Base-by-base conservation (phyloP, 305 asterid species). In the Fraxinus angustifolia region DNA sequence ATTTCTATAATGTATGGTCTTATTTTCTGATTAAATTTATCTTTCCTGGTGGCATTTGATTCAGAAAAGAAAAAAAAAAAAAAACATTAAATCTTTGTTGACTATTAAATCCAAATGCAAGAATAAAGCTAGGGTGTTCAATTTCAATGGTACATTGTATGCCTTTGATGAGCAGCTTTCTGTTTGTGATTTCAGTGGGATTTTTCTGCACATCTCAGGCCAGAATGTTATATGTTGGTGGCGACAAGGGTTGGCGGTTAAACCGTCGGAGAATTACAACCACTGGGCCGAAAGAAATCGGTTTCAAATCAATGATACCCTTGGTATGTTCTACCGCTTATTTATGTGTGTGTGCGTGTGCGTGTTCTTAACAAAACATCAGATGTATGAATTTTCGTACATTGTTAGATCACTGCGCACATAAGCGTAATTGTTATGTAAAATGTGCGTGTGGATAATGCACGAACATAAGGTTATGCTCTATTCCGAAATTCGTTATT, bases 281-380 rank as follows among this genome's bases (percentile, higher is more conserved):
- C 86, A 82, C 19, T 91, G 26, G 96, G 84, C 94, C 0, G 81
- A 83, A 81, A 79, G 88, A 83, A 78, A 83, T 58, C 92, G 93
- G n/a, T 91, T 91, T 76, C 89, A 80, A 77, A 71, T 90, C 84
- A 86, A 91, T 28, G 96, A 93, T 76, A 79, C 87, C 21, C 83
- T 93, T 2, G 80, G 94, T 89, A 87, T 31, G 8, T 50, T 2
- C 1, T 21, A 50, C 21, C 0, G 1, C 10, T 0, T 6, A 10
- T 68, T 16, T 14, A 23, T 6, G 10, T 58, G 1, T 8, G 19
- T 3, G 26, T 23, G 26, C 1, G 19, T 3, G 26, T 23, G 26
- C 1, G 2, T 8, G 28, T 23, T 17, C 28, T 19, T n/a, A n/a
- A 58, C 68, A 5, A n/a, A n/a, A 58, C 0, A 12, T 17, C 11